phyloP scores from a whole-genome alignment of 2,329 filamentous ascomycete species.

The Aspergillus fumigatiaffinis region DNA sequence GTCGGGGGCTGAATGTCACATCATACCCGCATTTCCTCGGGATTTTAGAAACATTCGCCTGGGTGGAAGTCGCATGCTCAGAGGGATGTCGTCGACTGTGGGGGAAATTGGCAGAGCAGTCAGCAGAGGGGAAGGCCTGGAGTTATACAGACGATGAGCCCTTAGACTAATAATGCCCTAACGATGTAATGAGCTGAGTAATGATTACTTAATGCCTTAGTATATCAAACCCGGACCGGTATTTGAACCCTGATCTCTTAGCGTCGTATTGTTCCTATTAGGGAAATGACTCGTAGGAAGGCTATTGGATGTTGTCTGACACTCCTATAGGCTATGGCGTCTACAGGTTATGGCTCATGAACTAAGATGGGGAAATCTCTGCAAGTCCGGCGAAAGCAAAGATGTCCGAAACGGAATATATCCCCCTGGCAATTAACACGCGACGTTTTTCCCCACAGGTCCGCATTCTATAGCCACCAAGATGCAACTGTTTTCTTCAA shows the following conservation, averaged over 20 bases:
- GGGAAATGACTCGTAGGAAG: not conserved
- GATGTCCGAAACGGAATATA: too few relatives aligned
- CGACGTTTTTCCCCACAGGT: too few relatives aligned
- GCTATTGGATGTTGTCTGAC: not conserved
- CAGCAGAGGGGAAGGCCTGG: not conserved
- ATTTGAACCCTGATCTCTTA: too few relatives aligned
- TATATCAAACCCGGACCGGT: too few relatives aligned
- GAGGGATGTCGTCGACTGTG: not conserved
- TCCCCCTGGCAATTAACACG: too few relatives aligned
- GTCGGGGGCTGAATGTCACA: not conserved
- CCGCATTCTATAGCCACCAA: too few relatives aligned
- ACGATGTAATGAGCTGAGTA: not conserved
- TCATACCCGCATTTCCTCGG: not conserved
- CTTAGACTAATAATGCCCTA: too few relatives aligned
- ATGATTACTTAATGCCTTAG: not conserved
- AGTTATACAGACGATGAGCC: not conserved
- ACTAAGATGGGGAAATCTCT: too few relatives aligned
- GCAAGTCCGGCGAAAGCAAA: too few relatives aligned
- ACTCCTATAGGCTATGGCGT: too few relatives aligned
- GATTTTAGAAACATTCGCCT: conserved; percentile 1
- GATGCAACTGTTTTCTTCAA: too few relatives aligned
- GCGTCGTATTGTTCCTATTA: not conserved
- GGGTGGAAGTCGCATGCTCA: not conserved
- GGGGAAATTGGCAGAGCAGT: not conserved
- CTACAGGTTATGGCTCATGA: too few relatives aligned